Base-by-base conservation (phyloP, 352 stramenopile genomes). In the Pythium graminicola region DNA sequence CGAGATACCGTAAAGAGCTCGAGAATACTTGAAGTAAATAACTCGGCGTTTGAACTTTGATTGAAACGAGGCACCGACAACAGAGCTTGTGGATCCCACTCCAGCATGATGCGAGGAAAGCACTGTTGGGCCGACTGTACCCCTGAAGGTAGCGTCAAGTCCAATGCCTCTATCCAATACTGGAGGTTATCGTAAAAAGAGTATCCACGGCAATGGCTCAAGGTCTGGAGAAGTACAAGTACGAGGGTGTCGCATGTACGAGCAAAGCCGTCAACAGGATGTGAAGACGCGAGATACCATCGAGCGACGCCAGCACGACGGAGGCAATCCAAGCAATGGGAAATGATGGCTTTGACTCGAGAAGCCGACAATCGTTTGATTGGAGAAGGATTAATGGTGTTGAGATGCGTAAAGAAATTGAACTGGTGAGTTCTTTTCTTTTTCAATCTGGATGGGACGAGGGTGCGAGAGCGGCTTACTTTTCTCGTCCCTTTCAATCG, bases 141-240 rank as follows among this genome's bases (percentile, higher is more conserved):
- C 2, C 13, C 6, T 17, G 16, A 14, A 24, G 16, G 10, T 27
- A 31, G 13, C 16, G 22, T 22, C 14, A 17, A 28, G 16, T 22
- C 26, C 8, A 46, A n/a, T 16, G 20, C 19, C 1, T 46, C 19
- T 24, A 22, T 36, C 43, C 43, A 50, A 17, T 38, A 50, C 26
- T n/a, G 8, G 16, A 50, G 38, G 26, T 38, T 35, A 13, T 50
- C 43, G 26, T 3, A 24, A 19, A 50, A 50, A 14, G 43, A 31
- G 17, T 48, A 48, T 27, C 43, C 43, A 26, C 26, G 26, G 14
- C 43, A 38, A 16, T 28, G n/a, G 26, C 43, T 50, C 7, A 50
- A n/a, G 8, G 43, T 28, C 2, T 23, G 13, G 26, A 50, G 26
- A 19, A 50, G 43, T 28, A 50, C 4, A 22, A 50, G 43, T 14